A percentile compares a stretch with the other conserved stretches of the same genome.
Conservation (phyloP, 495 filamentous ascomycete genomes). For the Podospora bellae-mahoneyi region DNA sequence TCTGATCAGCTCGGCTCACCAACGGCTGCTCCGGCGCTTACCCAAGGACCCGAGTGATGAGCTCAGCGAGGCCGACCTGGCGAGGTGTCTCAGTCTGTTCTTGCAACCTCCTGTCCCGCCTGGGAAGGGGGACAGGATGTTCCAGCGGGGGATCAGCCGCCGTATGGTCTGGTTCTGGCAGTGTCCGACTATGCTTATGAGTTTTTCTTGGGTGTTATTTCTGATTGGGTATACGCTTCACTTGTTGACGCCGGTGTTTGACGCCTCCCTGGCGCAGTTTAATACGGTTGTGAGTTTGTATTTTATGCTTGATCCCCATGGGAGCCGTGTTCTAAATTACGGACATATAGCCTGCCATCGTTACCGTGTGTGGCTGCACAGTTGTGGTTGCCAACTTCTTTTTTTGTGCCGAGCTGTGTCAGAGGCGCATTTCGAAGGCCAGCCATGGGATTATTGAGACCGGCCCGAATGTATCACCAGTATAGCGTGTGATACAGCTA, state of each 20-base stretch:
- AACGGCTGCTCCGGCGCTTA: neutral
- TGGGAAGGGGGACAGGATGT: neutral
- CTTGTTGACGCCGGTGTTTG: neutral
- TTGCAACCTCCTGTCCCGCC: neutral
- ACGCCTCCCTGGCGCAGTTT: neutral
- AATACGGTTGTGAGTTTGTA: neutral
- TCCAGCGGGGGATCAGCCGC: neutral
- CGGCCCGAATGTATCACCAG: neutral
- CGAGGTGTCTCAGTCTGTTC: neutral
- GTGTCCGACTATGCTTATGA: neutral
- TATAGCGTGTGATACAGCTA: neutral
- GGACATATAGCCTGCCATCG: neutral
- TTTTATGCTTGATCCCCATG: too few relatives aligned
- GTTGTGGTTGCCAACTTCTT: neutral
- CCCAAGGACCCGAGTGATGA: neutral
- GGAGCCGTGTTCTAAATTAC: neutral
- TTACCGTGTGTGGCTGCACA: neutral
- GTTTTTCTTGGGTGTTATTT: neutral
- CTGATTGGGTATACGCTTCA: neutral
- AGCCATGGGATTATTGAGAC: neutral
- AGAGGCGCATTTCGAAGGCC: neutral
- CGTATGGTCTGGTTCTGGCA: neutral
- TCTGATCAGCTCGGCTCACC: neutral
- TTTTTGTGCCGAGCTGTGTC: neutral
- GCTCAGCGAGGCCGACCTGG: neutral